Base-by-base conservation (phyloP, 2,329 filamentous ascomycete species). In the Cordyceps farinosa region DNA sequence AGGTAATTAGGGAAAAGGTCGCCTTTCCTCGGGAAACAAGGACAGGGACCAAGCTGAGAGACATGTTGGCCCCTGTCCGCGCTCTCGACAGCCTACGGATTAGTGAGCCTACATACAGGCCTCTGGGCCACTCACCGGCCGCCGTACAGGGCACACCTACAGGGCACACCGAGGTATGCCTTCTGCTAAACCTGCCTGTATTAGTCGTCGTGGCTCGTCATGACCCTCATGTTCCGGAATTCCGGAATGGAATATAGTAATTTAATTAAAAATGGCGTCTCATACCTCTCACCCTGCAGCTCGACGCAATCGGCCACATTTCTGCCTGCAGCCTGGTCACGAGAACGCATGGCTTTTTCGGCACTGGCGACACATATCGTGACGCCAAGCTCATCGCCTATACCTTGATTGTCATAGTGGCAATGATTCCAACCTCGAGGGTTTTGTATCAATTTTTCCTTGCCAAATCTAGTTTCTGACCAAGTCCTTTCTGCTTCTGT, bases 301-400 rank as follows among this genome's bases (percentile, higher is more conserved):
- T 50, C 9, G 48, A 51, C 29, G 48, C 30, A 51, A 51, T 51
- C 48, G 48, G 48, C 29, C 29, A 51, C 48, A 9, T 27, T 29
- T 22, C 7, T 45, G n/a, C 7, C 42, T 48, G 45, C n/a, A 48
- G 36, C 34, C 15, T 40, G 56, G 56, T 59, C 56, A 59, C 56
- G 56, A 59, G 56, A 59, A 59, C 56, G 32, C 30, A 32, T 59
- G 22, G 56, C 32, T 38, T 52, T 48, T 44, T 44, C 42, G 40
- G 29, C 42, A 45, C n/a, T 47, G 44, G 11, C 56, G 40, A 22
- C 30, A 44, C 29, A 34, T 30, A 45, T 42, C 42, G 54, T 38
- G 7, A 34, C 40, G 40, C 38, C 54, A 56, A 56, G 38, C 40
- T 44, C 34, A 45, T 56, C 40, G 40, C 29, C 55, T 40, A 22